Evolutionary conservation across 2,329 filamentous ascomycete species (phyloP).

Genomic region (Colletotrichum sp.): DNA sequence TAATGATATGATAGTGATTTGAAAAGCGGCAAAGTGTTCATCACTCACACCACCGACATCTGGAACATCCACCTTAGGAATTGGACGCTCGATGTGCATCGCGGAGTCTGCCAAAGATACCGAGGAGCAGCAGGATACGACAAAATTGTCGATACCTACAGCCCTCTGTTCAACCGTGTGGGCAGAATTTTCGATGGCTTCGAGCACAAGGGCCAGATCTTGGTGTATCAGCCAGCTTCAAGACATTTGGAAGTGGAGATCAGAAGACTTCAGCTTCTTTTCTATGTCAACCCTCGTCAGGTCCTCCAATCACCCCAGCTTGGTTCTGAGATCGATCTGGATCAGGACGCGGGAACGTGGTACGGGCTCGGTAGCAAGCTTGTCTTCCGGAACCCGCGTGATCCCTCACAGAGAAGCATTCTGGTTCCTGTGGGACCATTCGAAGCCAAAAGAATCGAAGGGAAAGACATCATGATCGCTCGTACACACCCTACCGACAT

Average conservation of each 20-base stretch:
- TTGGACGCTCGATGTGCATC: constrained; percentile 38
- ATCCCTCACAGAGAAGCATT: constrained; percentile 50
- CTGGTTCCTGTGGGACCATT: constrained; percentile 55
- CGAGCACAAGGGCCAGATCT: constrained; percentile 46
- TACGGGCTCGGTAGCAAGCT: constrained; percentile 66
- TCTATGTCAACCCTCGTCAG: constrained; percentile 48
- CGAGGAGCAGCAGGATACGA: constrained; percentile 4
- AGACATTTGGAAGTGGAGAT: constrained; percentile 50
- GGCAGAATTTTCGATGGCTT: constrained; percentile 54
- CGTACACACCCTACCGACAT: constrained; percentile 36
- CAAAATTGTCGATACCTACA: constrained; percentile 54
- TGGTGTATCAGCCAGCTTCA: constrained; percentile 47
- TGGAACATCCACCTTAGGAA: constrained; percentile 23
- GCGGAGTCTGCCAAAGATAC: constrained; percentile 21
- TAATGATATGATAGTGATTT: constrained; percentile 37
- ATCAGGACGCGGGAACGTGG: constrained; percentile 65
- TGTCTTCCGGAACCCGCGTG: constrained; percentile 52
- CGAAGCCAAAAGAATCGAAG: neutral
- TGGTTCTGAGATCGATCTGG: constrained; percentile 53
- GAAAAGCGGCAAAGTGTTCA: constrained; percentile 1
- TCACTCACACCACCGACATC: constrained; percentile 28
- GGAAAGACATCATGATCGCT: constrained; percentile 17
- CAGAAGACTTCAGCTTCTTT: constrained; percentile 56
- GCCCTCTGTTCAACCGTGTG: constrained; percentile 42
- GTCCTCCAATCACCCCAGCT: constrained; percentile 56